Conservation (phyloP, 1,284 basidiomycete species). For the Cryptococcus sp. region DNA sequence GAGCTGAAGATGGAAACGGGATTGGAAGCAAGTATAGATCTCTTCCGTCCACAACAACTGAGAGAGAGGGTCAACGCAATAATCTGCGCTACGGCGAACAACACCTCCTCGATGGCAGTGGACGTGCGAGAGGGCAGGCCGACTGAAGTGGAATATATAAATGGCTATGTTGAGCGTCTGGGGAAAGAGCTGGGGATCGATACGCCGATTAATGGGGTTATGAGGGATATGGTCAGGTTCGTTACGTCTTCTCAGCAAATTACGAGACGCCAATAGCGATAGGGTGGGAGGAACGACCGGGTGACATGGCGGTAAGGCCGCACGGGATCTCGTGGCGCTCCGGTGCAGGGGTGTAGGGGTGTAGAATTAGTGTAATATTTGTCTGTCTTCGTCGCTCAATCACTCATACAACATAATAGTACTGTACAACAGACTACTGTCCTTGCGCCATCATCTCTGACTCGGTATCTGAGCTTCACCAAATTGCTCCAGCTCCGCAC, state of each 20-base stretch:
- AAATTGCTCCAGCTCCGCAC: neutral
- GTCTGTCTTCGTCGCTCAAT: no score
- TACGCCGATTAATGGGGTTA: conserved; percentile 65
- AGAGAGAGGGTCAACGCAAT: conserved; percentile 61
- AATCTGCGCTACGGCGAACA: conserved; percentile 61
- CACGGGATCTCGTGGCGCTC: no score
- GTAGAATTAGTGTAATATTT: neutral
- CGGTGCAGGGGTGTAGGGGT: neutral
- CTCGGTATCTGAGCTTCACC: neutral
- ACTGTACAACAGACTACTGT: conserved; percentile 9
- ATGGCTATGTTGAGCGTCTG: conserved; percentile 75
- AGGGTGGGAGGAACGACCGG: neutral
- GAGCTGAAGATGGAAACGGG: conserved; percentile 25
- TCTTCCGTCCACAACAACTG: conserved; percentile 41
- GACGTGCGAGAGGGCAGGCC: conserved; percentile 64
- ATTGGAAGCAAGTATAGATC: conserved; percentile 13
- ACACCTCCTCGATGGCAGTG: conserved; percentile 75
- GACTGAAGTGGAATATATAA: conserved; percentile 82
- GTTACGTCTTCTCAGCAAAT: conserved; percentile 40
- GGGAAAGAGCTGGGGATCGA: conserved; percentile 65
- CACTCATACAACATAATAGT: conserved; percentile 5
- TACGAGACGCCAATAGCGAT: conserved; percentile 1
- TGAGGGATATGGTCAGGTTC: conserved; percentile 66
- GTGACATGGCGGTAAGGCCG: no score
- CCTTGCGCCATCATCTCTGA: no score